Evolutionary conservation across 2,329 filamentous ascomycete species (phyloP), one percentile per base, ranked within the genome.

Genomic region (Colletotrichum sublineola): DNA sequence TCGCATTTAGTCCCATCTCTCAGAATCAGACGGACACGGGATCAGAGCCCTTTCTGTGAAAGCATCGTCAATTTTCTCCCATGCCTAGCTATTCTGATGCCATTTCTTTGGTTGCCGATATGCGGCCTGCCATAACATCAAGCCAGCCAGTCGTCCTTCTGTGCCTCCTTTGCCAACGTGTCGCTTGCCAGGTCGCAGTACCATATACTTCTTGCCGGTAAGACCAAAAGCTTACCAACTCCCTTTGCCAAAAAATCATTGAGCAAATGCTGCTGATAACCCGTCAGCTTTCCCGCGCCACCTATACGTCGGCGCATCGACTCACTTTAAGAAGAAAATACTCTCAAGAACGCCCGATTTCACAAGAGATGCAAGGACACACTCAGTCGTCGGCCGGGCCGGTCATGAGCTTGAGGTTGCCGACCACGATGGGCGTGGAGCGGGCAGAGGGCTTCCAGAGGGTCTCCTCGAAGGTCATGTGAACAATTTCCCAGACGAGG

Each of bases 301-400:
- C n/a, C 14, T 24, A 2, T 3, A 3, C 9, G 4, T 6, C 1
- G 9, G 9, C 20, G 3, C 20, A 3, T n/a, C 44, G 7, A n/a
- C 44, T 46, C 20, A 46, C 44, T 9, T 44, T 18, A 44, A 8
- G 9, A 42, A 42, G 40, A 42, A 44, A 44, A 9, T 7, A 20
- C 18, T 46, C 24, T 24, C 24, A 24, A 24, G 24, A 24, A 24
- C 24, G 24, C 24, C 24, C 24, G 24, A 24, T 24, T 24, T 24
- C 24, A 24, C 24, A 24, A 24, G 24, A 24, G 24, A 24, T 24
- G 24, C 24, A 24, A 24, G 24, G 6, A 3, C 29, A 6, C 15
- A 1, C 31, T 56, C 31, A 38, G 6, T 36, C 14, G 36, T 7
- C 14, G n/a, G 2, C 20, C 5, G 53, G 33, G 18, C 11, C 2